Percentiles rank a stretch among this genome's conserved stretches.
phyloP scores from a whole-genome alignment of 1,139 yeast genomes.

The Lodderomyces beijingensis region DNA sequence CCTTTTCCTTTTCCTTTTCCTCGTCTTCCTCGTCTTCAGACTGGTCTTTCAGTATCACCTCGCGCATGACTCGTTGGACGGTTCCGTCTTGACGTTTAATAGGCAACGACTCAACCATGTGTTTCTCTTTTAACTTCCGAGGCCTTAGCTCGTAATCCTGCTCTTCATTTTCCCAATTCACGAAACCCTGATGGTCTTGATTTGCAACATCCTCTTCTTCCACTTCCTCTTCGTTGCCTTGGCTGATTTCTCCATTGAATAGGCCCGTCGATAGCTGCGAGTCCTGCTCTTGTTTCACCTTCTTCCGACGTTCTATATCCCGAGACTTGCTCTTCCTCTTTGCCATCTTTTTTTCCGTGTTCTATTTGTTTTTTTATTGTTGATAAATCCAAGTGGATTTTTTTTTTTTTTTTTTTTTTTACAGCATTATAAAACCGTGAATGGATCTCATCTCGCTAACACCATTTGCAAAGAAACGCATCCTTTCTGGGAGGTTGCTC shows the following conservation, averaged over 20 bases:
- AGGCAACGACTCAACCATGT: constrained; percentile 71
- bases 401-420: no score
- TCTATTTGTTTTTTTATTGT: no score
- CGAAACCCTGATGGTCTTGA: constrained; percentile 69
- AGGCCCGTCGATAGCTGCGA: constrained; percentile 40
- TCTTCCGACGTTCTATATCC: constrained; percentile 45
- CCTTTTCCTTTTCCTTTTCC: constrained; percentile 12
- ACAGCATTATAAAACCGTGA: no score
- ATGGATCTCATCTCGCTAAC: no score
- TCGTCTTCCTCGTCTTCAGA: neutral
- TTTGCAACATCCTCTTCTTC: constrained; percentile 35
- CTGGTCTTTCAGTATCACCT: constrained; percentile 1
- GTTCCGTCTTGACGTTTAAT: constrained; percentile 70
- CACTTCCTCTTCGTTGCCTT: constrained; percentile 10
- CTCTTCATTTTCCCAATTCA: constrained; percentile 56
- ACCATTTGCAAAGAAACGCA: no score
- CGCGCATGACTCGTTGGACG: constrained; percentile 55
- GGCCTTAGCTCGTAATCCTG: constrained; percentile 67
- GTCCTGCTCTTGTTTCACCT: constrained; percentile 48
- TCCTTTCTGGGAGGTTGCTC: no score
- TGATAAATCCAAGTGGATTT: no score
- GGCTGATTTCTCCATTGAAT: constrained; percentile 25
- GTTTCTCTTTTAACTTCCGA: constrained; percentile 35
- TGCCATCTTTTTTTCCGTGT: constrained; percentile 14
- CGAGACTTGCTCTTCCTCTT: constrained; percentile 50